These are phyloP conservation scores for Lepiota subincarnata DNA, from an alignment of 768 basidiomycete species.

Conservation along the genomic window DNA sequence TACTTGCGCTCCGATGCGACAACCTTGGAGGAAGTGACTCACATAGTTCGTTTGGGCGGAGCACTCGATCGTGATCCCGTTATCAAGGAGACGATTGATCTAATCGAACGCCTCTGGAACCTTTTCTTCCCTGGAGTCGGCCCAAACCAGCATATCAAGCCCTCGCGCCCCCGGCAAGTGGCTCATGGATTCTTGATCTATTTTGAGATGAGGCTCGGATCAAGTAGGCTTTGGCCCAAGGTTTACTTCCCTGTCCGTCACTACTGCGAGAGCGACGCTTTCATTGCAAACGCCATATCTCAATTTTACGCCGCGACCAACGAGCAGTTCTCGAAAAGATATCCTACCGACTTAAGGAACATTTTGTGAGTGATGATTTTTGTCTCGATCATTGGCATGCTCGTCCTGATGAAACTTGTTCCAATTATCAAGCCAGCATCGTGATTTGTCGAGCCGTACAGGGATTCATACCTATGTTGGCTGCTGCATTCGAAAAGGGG, in stretches of 20 bases:
- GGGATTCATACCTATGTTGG: too few species aligned
- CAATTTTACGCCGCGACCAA: conserved; percentile 12
- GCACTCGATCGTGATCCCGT: conserved; percentile 11
- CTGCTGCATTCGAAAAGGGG: too few species aligned
- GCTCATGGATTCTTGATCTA: conserved; percentile 15
- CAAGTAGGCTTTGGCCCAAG: conserved; percentile 13
- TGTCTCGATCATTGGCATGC: too few species aligned
- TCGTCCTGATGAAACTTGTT: too few species aligned
- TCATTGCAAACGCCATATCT: conserved; percentile 14
- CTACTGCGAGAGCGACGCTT: conserved; percentile 14
- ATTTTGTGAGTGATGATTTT: conserved; percentile 12
- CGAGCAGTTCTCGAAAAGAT: conserved; percentile 8
- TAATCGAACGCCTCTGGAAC: conserved; percentile 14
- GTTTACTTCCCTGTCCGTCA: conserved; percentile 19
- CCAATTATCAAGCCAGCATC: too few species aligned
- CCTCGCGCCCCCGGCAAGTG: conserved; percentile 4
- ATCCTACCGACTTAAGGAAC: conserved; percentile 6
- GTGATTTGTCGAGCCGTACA: too few species aligned
- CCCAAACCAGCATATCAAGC: conserved; percentile 9
- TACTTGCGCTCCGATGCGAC: conserved; percentile 16
- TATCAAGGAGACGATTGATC: conserved; percentile 10
- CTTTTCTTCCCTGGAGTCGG: conserved; percentile 15
- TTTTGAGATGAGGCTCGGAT: conserved; percentile 14
- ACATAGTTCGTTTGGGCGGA: conserved; percentile 14
- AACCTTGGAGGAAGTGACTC: conserved; percentile 12